These are phyloP conservation scores for Nigrospora sphaerica DNA, from an alignment of 2,329 filamentous ascomycete species.

Conservation along the genomic window DNA sequence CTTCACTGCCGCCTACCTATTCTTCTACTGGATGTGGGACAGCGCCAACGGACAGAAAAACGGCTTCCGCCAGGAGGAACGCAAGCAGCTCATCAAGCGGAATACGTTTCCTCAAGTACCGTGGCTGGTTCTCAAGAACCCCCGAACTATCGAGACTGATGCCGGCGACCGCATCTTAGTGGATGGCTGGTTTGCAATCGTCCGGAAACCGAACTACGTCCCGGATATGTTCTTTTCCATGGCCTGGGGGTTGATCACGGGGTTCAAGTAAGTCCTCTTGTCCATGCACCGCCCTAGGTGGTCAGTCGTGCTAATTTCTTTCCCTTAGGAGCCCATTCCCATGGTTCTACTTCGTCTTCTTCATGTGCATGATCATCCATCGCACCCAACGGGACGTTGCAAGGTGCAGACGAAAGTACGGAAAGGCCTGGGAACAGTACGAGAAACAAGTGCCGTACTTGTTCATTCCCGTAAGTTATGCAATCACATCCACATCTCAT, in stretches of 20 bases:
- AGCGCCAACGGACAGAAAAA: constrained; percentile 92
- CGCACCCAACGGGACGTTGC: constrained; percentile 69
- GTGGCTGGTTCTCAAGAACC: constrained; percentile 77
- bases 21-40: constrained; percentile 89
- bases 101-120: constrained; percentile 83
- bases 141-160: constrained; percentile 66
- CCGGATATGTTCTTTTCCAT: constrained; percentile 41
- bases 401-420: constrained; percentile 71
- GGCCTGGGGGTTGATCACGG: constrained; percentile 42
- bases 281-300: not conserved
- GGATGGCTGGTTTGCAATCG: constrained; percentile 77
- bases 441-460: constrained; percentile 73
- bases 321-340: constrained; percentile 59
- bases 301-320: not conserved
- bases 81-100: constrained; percentile 61
- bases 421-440: constrained; percentile 75
- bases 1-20: constrained; percentile 66
- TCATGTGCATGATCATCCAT: constrained; percentile 74
- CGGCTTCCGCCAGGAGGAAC: constrained; percentile 74
- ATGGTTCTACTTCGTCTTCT: constrained; percentile 85
- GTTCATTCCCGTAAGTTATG: constrained; percentile 50
- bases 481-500: too few relatives aligned
- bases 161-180: constrained; percentile 71
- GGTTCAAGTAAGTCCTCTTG: constrained; percentile 25
- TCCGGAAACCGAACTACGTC: constrained; percentile 54